Base-by-base conservation (phyloP, 1,284 basidiomycete genomes). In the Cutaneotrichosporon cavernicola region DNA sequence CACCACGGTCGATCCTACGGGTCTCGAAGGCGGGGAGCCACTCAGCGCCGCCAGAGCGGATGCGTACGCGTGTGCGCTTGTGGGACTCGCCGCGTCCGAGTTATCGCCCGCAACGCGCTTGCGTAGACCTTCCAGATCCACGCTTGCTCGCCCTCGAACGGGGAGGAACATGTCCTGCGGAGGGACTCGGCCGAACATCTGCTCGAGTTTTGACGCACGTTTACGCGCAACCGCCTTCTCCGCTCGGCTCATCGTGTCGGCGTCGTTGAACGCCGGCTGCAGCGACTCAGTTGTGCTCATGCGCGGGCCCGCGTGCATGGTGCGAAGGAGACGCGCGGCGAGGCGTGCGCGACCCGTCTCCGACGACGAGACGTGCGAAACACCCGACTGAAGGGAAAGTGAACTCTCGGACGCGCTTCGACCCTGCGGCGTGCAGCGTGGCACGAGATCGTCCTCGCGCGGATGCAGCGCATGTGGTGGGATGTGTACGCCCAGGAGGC, bases 171-270 rank as follows among this genome's bases (percentile, higher is more conserved):
- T 63, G 13, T 60, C 62, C 13, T 61, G 56, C 3, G 75, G 75
- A 0, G 73, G 75, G 18, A 63, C 58, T 51, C 70, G 67, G 13
- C 75, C 75, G 31, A 76, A 71, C 31, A 74, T 68, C 60, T 76
- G 67, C 58, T 73, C 72, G 8, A 76, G 67, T 65, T 75, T 76
- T 21, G 69, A 65, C 0, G 70, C 73, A 26, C 69, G 69, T n/a
- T 62, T 67, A 16, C 70, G 62, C 16, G 69, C 72, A 2, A 69
- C 46, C 11, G 60, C 51, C 53, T 70, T 73, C 60, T 76, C 72
- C 43, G 60, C 63, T 30, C 60, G 63, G 10, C 62, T 62, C 56
- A 64, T 61, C 6, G 47, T 46, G 22, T 60, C 52, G 14, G 14
- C 51, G 51, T 34, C 51, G 51, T 53, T 53, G 51, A 53, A 53